Evolutionary conservation across 495 filamentous ascomycete species (phyloP), one percentile per base, ranked within the genome.

Genomic region (Evernia prunastri): DNA sequence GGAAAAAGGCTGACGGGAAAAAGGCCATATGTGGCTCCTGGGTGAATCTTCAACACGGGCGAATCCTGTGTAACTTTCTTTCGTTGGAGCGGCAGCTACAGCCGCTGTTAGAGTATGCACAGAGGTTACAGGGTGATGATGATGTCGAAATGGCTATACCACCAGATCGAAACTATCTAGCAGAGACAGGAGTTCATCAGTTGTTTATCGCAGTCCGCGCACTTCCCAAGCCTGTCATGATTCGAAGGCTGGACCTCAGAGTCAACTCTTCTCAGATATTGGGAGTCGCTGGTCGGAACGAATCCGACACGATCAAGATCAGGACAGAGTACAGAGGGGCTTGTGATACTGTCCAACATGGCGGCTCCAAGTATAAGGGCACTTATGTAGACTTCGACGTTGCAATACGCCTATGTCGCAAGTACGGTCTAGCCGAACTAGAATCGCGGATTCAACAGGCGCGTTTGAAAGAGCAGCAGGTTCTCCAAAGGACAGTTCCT

Each of bases 41-140:
- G n/a, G 37, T 47, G n/a, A 60, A 59, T 18, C 33, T 59, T 27
- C 33, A 37, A 59, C 33, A 59, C 33, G 33, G 1, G 18, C 57
- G 31, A 59, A 60, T 47, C 58, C 29, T 60, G 2, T 47, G 35
- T 42, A 60, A 60, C 4, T 40, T 27, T 60, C 58, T 60, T 60
- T 13, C 6, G 10, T 60, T 60, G 39, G 39, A 60, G 36, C 37
- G 39, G 39, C 17, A 42, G 58, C 58, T 60, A 60, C 17, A 60
- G 39, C 58, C 37, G 37, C 37, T 60, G 39, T 43, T 45, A 25
- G 29, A 60, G n/a, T 60, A 60, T 60, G 25, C 25, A 31, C 25
- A 60, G 58, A 60, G 25, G n/a, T 39, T 39, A 33, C 6, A 60
- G 58, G 23, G 40, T 40, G 35, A 45, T 45, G 35, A 45, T 45